Conservation (phyloP, 2,329 filamentous ascomycete species). For the Elsinoe arachidis region DNA sequence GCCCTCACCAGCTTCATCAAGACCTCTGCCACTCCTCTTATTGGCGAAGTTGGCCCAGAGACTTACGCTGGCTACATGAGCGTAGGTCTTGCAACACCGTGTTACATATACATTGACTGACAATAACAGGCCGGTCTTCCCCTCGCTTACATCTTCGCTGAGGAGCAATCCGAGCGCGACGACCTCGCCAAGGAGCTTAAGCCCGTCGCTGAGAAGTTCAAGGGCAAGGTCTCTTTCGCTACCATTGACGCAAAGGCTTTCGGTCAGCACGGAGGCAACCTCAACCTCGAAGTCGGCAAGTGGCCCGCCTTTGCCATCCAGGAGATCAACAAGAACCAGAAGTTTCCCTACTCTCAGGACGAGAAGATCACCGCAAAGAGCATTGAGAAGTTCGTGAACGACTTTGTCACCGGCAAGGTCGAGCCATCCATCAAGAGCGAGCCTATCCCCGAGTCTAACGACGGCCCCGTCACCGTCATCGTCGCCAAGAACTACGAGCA, state of each 20-base stretch:
- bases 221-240: slow-evolving; percentile 93
- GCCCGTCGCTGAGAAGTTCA: slow-evolving; percentile 81
- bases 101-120: not conserved
- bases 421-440: slow-evolving; percentile 98
- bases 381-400: slow-evolving; percentile 74
- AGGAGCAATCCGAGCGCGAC: slow-evolving; percentile 42
- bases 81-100: slow-evolving; percentile 33
- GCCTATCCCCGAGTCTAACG: slow-evolving; percentile 86
- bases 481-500: slow-evolving; percentile 93
- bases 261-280: slow-evolving; percentile 88
- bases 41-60: slow-evolving; percentile 93
- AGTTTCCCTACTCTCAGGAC: slow-evolving; percentile 65
- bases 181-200: slow-evolving; percentile 69
- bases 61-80: slow-evolving; percentile 95
- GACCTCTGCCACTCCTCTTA: slow-evolving; percentile 74
- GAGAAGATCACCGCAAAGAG: slow-evolving; percentile 65
- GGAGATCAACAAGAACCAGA: slow-evolving; percentile 88
- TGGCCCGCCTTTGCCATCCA: slow-evolving; percentile 98
- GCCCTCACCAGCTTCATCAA: slow-evolving; percentile 77
- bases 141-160: slow-evolving; percentile 29
- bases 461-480: slow-evolving; percentile 76
- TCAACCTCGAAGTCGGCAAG: slow-evolving; percentile 91
- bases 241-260: slow-evolving; percentile 93
- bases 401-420: slow-evolving; percentile 78
- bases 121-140: slow-evolving; percentile 59